These are phyloP conservation scores for Phyllosticta citribraziliensis DNA, from an alignment of 2,329 filamentous ascomycete species.

Conservation along the genomic window DNA sequence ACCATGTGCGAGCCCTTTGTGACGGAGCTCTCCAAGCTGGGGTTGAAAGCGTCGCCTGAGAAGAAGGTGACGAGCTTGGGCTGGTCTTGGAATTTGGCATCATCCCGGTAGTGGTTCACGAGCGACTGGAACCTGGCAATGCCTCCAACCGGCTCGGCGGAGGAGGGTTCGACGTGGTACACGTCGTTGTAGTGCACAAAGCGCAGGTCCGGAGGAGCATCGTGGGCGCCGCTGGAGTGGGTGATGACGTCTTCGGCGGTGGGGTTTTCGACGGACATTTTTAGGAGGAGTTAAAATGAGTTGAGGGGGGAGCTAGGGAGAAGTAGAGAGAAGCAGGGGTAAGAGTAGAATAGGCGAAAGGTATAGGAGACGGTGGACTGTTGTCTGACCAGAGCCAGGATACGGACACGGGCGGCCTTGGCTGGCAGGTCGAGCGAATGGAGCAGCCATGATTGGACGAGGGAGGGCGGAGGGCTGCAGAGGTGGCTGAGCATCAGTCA, in stretches of 20 bases:
- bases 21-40: slow-evolving; percentile 76
- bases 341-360: neutral
- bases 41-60: slow-evolving; percentile 88
- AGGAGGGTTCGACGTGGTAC: slow-evolving; percentile 71
- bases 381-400: neutral
- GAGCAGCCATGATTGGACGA: neutral
- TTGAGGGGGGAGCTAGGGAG: neutral
- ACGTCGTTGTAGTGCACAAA: slow-evolving; percentile 89
- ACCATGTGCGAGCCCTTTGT: slow-evolving; percentile 92
- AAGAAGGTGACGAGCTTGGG: slow-evolving; percentile 67
- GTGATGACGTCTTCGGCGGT: slow-evolving; percentile 30
- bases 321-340: neutral
- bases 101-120: slow-evolving; percentile 61
- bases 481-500: neutral
- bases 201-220: slow-evolving; percentile 58
- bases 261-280: slow-evolving; percentile 10
- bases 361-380: neutral
- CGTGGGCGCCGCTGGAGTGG: slow-evolving; percentile 31
- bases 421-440: neutral
- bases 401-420: neutral
- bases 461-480: neutral
- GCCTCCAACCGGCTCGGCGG: slow-evolving; percentile 75
- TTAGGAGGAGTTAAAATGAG: neutral
- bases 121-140: slow-evolving; percentile 71
- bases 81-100: slow-evolving; percentile 51